These are phyloP conservation scores for Nannochloris sp. DNA, from an alignment of 139 green algal genomes.

Conservation along the genomic window DNA sequence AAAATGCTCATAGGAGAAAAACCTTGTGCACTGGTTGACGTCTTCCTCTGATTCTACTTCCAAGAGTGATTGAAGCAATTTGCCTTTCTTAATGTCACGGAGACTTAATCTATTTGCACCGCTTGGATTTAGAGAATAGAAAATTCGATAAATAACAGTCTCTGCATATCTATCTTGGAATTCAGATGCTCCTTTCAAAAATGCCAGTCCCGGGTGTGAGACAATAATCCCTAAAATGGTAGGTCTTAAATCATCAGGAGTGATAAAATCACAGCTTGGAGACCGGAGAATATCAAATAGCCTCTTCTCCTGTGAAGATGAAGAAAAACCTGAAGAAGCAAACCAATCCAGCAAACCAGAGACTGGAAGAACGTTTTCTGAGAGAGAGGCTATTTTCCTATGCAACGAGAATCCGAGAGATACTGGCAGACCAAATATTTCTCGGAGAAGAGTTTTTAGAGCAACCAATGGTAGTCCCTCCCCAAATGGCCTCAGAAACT, in stretches of 20 bases:
- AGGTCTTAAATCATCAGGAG: constrained; percentile 68
- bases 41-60: constrained; percentile 87
- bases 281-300: constrained; percentile 38
- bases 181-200: constrained; percentile 89
- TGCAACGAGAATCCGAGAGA: constrained; percentile 76
- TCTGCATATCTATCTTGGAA: constrained; percentile 97
- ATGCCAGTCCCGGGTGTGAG: constrained; percentile 92
- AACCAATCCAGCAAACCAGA: constrained; percentile 35
- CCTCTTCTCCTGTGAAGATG: constrained; percentile 2
- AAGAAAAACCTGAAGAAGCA: constrained; percentile 19
- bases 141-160: constrained; percentile 96
- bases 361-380: constrained; percentile 18
- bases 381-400: constrained; percentile 39
- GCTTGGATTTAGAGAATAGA: constrained; percentile 83
- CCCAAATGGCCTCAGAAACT: constrained; percentile 8
- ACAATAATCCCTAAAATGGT: constrained; percentile 77
- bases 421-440: constrained; percentile 77
- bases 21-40: constrained; percentile 89
- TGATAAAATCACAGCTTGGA: constrained; percentile 23
- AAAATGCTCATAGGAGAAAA: constrained; percentile 99
- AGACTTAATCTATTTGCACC: constrained; percentile 66
- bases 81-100: constrained; percentile 70
- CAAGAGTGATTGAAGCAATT: constrained; percentile 75
- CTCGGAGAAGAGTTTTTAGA: constrained; percentile 8
- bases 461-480: constrained; percentile 4